These are phyloP conservation scores for Rhodotorula graminis DNA, from an alignment of 768 basidiomycete genomes.

Conservation along the genomic window DNA sequence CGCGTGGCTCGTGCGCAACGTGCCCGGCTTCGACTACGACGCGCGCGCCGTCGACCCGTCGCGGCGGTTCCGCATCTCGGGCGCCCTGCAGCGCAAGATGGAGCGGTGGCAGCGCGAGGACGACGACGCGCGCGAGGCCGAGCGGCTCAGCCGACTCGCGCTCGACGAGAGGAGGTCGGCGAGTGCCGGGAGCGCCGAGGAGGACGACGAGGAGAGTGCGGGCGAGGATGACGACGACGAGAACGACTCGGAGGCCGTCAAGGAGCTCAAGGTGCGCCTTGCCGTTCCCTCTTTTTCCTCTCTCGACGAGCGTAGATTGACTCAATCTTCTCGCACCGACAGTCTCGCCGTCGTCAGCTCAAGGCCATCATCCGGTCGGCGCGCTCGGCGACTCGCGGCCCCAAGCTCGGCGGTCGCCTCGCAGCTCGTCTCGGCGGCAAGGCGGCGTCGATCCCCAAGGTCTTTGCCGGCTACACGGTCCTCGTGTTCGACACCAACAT, in stretches of 20 bases:
- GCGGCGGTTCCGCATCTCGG: conserved; percentile 56
- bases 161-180: conserved; percentile 64
- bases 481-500: conserved; percentile 95
- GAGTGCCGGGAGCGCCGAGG: conserved; percentile 52
- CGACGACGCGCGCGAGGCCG: conserved; percentile 64
- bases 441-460: conserved; percentile 51
- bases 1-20: conserved; percentile 61
- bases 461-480: conserved; percentile 78
- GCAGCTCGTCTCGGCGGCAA: conserved; percentile 44
- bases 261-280: conserved; percentile 65
- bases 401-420: conserved; percentile 43
- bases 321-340: not conserved
- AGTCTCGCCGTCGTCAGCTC: conserved; percentile 73
- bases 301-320: no score
- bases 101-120: conserved; percentile 67
- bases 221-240: conserved; percentile 50
- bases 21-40: conserved; percentile 66
- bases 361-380: conserved; percentile 56
- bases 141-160: conserved; percentile 58
- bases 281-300: not conserved
- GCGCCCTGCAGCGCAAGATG: conserved; percentile 66
- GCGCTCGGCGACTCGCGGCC: conserved; percentile 28
- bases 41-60: conserved; percentile 49
- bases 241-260: conserved; percentile 52
- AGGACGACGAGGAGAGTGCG: conserved; percentile 54